These are phyloP conservation scores for Arabis hirsuta DNA, from an alignment of 345 rosid species.

Conservation along the genomic window DNA sequence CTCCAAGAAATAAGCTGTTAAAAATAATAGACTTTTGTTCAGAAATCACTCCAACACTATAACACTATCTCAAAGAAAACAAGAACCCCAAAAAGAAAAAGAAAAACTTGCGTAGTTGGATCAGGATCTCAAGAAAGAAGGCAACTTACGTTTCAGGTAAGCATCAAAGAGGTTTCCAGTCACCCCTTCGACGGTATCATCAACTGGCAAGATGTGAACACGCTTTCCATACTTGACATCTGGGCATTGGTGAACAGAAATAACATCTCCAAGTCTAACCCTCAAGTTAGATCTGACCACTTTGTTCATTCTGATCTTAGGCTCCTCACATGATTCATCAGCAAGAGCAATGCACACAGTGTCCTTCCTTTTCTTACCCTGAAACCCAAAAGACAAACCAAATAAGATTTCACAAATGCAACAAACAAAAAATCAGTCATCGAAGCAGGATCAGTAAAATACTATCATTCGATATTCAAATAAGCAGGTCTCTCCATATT, in stretches of 20 bases:
- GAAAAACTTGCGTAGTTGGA: not conserved
- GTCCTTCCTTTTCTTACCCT: constrained; percentile 94
- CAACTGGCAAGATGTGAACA: constrained; percentile 90
- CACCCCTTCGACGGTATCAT: constrained; percentile 93
- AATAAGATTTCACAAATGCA: not conserved
- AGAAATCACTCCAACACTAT: constrained; percentile 20
- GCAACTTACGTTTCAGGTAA: constrained; percentile 82
- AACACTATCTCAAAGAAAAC: constrained; percentile 9
- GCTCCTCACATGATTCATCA: constrained; percentile 88
- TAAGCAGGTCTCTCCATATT: constrained; percentile 2
- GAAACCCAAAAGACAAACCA: constrained; percentile 3
- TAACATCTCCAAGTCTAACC: constrained; percentile 92
- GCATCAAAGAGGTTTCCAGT: constrained; percentile 97
- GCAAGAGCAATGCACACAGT: constrained; percentile 91
- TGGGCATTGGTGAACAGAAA: constrained; percentile 88
- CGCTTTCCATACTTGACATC: constrained; percentile 96
- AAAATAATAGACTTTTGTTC: constrained; percentile 24
- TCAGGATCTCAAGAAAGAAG: not conserved
- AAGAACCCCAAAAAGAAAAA: not conserved
- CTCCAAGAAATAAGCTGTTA: constrained; percentile 87
- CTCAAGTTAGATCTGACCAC: constrained; percentile 93
- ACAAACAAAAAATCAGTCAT: not conserved
- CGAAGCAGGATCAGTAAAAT: not conserved
- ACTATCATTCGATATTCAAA: not conserved
- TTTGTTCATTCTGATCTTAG: constrained; percentile 89